Conservation (phyloP, 192 early-diverging fungal species). For the Rhizophagus sp. region DNA sequence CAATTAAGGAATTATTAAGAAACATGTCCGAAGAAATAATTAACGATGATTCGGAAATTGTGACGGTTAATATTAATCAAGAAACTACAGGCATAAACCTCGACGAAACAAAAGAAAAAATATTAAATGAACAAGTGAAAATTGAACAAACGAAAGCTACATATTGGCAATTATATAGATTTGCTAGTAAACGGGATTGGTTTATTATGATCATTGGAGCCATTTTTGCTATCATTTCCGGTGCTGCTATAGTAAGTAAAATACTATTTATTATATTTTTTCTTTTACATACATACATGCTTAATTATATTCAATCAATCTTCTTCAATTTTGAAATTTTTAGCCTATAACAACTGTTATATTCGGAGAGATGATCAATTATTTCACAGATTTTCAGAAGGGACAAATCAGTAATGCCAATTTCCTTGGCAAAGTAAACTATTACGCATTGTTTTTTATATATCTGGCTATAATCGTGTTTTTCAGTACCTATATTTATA, state of each 20-base stretch:
- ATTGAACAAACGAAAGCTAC: conserved; percentile 34
- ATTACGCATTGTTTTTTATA: not conserved
- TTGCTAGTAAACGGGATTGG: conserved; percentile 58
- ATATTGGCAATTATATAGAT: conserved; percentile 64
- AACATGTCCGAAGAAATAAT: not conserved
- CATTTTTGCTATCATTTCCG: not conserved
- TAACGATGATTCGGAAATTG: not conserved
- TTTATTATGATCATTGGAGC: conserved; percentile 32
- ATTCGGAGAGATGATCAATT: conserved; percentile 26
- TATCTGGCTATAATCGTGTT: conserved; percentile 52
- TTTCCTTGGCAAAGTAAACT: not conserved
- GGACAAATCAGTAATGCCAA: not conserved
- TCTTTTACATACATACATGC: not conserved
- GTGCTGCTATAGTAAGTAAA: conserved; percentile 6
- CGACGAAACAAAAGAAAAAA: not conserved
- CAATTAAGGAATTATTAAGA: too few species aligned
- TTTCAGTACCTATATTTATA: conserved; percentile 53
- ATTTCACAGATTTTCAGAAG: not conserved
- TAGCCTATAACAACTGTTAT: not conserved
- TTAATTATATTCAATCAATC: not conserved
- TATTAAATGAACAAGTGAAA: not conserved
- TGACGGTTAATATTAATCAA: not conserved
- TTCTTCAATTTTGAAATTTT: not conserved
- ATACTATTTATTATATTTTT: not conserved
- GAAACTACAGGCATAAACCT: not conserved